These are phyloP conservation scores for Penicillium chermesinum DNA, from an alignment of 495 filamentous ascomycete genomes.

Conservation along the genomic window DNA sequence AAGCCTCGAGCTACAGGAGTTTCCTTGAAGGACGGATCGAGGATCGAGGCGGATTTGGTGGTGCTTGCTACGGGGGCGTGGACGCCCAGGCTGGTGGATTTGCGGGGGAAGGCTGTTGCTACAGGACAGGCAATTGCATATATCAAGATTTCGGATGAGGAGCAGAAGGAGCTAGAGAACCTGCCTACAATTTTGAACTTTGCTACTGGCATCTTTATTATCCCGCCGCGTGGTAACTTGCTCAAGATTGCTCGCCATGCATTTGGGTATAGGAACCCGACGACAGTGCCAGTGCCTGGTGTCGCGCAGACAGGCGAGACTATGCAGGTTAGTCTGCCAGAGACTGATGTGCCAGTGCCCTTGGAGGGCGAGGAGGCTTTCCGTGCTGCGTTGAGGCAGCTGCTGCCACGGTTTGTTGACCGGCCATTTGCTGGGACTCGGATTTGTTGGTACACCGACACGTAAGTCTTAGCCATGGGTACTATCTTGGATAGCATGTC, in stretches of 20 bases:
- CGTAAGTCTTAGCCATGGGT: constrained; percentile 40
- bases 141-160: constrained; percentile 60
- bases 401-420: constrained; percentile 58
- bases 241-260: constrained; percentile 81
- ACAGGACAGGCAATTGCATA: constrained; percentile 81
- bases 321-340: constrained; percentile 41
- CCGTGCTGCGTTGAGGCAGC: constrained; percentile 53
- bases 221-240: constrained; percentile 65
- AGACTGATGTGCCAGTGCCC: constrained; percentile 33
- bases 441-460: constrained; percentile 89
- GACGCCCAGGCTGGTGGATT: constrained; percentile 69
- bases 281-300: constrained; percentile 36
- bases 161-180: constrained; percentile 55
- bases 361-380: constrained; percentile 62
- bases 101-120: constrained; percentile 67
- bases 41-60: constrained; percentile 62
- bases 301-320: constrained; percentile 7
- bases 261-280: constrained; percentile 75
- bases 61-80: constrained; percentile 84
- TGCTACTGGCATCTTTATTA: constrained; percentile 73
- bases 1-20: constrained; percentile 48
- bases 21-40: constrained; percentile 45
- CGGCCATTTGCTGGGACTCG: constrained; percentile 64
- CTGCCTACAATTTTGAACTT: constrained; percentile 79
- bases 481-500: not conserved